Base-by-base conservation (phyloP, 2,329 filamentous ascomycete genomes). In the Epichloe aotearoae region DNA sequence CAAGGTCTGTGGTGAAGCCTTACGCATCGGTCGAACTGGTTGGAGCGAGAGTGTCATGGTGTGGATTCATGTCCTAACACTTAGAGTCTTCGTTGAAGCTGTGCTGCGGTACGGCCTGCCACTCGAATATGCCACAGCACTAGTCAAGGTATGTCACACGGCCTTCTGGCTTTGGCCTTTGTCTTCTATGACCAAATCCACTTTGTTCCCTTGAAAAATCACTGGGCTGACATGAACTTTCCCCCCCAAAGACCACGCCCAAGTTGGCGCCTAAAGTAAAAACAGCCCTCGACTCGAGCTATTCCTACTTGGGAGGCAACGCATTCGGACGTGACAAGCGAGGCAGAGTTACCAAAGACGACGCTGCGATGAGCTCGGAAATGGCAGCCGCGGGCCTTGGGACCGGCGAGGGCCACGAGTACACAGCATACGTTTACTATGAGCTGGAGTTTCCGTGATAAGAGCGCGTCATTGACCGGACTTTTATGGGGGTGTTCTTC, bases 11-110 rank as follows among this genome's bases (percentile, higher is more conserved):
- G 89, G 88, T 11, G 91, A 98, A 70, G 89, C 90, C 3, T 68
- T 98, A 62, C 79, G 89, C 57, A 76, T 96, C 60, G 88, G 84
- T 14, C 77, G 90, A 55, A 95, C 88, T n/a, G 89, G 88, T 15
- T 98, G 93, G 81, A 91, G 88, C 63, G 93, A 98, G 71, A 84
- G 84, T 55, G 88, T 95, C 57, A 95, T 95, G 88, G 84, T 91
- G 50, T 95, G 90, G 88, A 79, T 95, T 47, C 93, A 98, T 64
- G 86, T 95, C 30, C 74, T 97, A 62, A 86, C 90, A 6, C 71
- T 98, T 61, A 77, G 93, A 50, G 90, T 97, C 19, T 98, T 97
- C 68, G 93, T 98, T 19, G 93, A 98, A 75, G 95, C 90, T 5
- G 93, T 98, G n/a, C 73, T 98, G 63, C 82, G 93, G 57, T 98